phyloP scores from a whole-genome alignment of 176 grass and related monocot species.

The Triticum dicoccoides region DNA sequence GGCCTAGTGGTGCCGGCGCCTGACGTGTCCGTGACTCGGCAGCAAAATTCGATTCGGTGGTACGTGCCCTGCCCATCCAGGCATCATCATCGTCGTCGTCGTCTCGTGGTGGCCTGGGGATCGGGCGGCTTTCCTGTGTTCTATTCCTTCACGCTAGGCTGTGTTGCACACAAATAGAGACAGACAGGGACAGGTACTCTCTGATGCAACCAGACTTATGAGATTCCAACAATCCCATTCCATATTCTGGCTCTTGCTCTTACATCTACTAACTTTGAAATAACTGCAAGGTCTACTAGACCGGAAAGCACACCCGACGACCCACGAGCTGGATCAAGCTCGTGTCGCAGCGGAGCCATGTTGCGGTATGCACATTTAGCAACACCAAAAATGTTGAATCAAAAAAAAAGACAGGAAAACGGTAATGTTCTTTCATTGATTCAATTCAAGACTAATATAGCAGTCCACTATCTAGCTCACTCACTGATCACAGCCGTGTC shows the following conservation, averaged over 20 bases:
- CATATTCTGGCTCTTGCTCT: too few relatives aligned
- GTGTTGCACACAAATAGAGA: background rate
- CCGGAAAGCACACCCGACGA: background rate
- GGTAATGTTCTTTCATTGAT: background rate
- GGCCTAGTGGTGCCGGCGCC: constrained; percentile 7
- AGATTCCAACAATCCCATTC: too few relatives aligned
- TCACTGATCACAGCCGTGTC: background rate
- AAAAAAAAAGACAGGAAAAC: background rate
- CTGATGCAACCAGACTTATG: background rate
- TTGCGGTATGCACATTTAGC: too few relatives aligned
- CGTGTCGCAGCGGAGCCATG: too few relatives aligned
- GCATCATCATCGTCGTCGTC: background rate
- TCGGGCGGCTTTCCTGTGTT: background rate
- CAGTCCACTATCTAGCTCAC: background rate
- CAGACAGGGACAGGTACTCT: background rate
- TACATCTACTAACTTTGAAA: too few relatives aligned
- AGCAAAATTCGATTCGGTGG: constrained; percentile 4
- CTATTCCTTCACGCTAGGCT: background rate
- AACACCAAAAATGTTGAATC: too few relatives aligned
- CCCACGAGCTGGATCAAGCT: too few relatives aligned
- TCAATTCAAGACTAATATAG: background rate
- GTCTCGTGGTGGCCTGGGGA: background rate
- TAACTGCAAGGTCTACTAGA: background rate
- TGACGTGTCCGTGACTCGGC: constrained; percentile 34
- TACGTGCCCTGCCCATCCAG: background rate